Conservation (phyloP, 176 grass and related monocot species). For the Pontederia paniculata region DNA sequence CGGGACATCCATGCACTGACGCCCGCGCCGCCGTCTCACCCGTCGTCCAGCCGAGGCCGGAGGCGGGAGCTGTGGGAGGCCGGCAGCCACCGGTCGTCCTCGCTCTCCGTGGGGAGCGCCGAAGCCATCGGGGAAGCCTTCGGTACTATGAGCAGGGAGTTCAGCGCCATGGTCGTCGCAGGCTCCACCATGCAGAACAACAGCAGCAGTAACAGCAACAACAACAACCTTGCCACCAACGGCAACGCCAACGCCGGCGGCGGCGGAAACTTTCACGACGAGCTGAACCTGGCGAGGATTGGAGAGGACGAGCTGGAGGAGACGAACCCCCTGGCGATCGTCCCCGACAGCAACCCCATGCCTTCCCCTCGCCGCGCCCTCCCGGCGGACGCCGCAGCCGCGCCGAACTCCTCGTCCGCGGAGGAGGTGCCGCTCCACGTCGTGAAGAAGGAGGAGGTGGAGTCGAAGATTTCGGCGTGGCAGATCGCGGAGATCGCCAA, state of each 20-base stretch:
- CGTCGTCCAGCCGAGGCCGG: conserved; percentile 17
- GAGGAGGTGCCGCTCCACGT: conserved; percentile 24
- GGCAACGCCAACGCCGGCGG: conserved; percentile 27
- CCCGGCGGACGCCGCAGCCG: neutral
- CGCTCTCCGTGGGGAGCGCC: conserved; percentile 25
- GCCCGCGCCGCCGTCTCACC: conserved; percentile 23
- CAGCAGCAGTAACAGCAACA: neutral
- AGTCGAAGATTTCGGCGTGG: conserved; percentile 60
- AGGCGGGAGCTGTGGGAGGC: conserved; percentile 33
- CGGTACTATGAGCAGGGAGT: conserved; percentile 70
- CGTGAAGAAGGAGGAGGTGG: conserved; percentile 62
- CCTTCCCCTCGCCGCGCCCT: conserved; percentile 5
- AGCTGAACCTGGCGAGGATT: conserved; percentile 26
- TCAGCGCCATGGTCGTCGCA: conserved; percentile 64
- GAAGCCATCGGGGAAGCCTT: conserved; percentile 28
- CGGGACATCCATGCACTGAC: conserved; percentile 71
- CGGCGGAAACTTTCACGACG: neutral
- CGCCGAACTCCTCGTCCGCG: neutral
- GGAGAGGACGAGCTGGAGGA: conserved; percentile 41
- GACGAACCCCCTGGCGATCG: conserved; percentile 47
- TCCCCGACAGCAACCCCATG: conserved; percentile 24
- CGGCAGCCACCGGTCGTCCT: conserved; percentile 46
- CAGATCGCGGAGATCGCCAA: conserved; percentile 45
- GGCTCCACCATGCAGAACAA: conserved; percentile 44
- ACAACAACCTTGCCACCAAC: conserved; percentile 4